These are phyloP conservation scores for Solanum lignicaule DNA, from an alignment of 257 asterid species.

Conservation along the genomic window DNA sequence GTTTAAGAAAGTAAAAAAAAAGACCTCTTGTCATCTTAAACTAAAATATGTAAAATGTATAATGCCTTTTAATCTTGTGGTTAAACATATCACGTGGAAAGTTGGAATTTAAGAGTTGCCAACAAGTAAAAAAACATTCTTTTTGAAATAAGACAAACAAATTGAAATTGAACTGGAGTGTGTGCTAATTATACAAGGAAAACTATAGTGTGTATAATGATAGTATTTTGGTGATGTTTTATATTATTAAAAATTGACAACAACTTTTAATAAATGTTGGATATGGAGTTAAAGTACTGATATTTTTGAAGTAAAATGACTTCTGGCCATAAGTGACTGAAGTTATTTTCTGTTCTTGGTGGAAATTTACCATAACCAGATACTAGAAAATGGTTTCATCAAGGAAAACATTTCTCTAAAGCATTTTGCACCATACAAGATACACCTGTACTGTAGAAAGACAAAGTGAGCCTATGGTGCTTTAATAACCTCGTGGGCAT, in stretches of 20 bases:
- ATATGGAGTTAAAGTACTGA: neutral
- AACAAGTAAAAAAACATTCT: neutral
- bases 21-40: neutral
- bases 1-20: neutral
- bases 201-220: neutral
- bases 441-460: neutral
- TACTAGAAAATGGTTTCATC: neutral
- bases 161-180: neutral
- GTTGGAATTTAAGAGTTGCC: neutral
- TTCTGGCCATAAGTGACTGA: neutral
- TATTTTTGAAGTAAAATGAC: neutral
- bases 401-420: neutral
- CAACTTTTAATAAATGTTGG: neutral
- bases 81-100: neutral
- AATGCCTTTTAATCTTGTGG: neutral
- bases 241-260: neutral
- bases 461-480: neutral
- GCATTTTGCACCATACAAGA: neutral
- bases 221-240: neutral
- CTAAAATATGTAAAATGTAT: neutral
- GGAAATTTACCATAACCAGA: neutral
- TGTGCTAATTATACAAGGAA: neutral
- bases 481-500: neutral
- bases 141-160: neutral
- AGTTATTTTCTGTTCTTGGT: neutral